Evolutionary conservation across 805 yeast species (phyloP).

Genomic region (Schizosaccharomyces octosporus): DNA sequence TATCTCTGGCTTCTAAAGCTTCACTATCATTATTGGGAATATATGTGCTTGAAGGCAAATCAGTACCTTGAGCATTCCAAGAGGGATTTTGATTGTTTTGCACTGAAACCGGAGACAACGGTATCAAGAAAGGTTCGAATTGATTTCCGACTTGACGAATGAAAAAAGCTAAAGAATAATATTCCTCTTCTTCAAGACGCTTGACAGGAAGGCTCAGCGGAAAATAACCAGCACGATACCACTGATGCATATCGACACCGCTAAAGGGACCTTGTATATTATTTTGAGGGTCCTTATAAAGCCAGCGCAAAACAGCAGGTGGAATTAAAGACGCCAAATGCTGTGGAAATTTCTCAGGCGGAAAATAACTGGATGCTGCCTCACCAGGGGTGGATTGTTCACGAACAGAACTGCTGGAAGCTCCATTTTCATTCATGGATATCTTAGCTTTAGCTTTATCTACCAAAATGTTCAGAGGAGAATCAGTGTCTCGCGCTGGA

Average conservation of each 20-base stretch:
- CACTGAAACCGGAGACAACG: constrained; percentile 19
- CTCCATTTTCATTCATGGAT: not conserved
- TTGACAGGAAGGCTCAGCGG: constrained; percentile 29
- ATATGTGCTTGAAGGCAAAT: not conserved
- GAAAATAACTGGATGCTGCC: not conserved
- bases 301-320: constrained; percentile 26
- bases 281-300: constrained; percentile 45
- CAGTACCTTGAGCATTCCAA: constrained; percentile 1
- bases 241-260: constrained; percentile 50
- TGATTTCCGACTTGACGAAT: constrained; percentile 24
- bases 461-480: not conserved
- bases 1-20: too few relatives aligned
- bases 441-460: not conserved
- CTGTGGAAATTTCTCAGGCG: not conserved
- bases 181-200: constrained; percentile 30
- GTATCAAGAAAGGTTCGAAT: constrained; percentile 35
- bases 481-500: not conserved
- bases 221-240: constrained; percentile 43
- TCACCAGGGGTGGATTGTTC: not conserved
- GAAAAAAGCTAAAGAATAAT: constrained; percentile 28
- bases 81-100: not conserved
- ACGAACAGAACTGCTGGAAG: not conserved
- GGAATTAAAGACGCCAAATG: constrained; percentile 18
- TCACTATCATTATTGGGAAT: not conserved
- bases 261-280: constrained; percentile 62